Evolutionary conservation across 1,284 basidiomycete species (phyloP), one percentile per base, ranked within the genome.

Genomic region (Boletus smithii): DNA sequence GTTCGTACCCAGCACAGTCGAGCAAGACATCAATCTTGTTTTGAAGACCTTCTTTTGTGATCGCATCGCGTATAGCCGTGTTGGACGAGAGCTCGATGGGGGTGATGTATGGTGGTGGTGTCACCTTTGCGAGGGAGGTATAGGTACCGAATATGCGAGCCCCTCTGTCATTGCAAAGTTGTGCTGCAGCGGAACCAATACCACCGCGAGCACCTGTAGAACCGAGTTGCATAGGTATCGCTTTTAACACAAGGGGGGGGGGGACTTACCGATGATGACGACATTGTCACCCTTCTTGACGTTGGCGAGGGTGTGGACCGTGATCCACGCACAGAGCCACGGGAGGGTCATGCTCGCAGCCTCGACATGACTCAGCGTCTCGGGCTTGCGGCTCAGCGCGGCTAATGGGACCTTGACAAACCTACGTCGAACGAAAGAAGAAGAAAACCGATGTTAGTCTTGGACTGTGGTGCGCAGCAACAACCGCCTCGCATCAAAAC

Each of bases 311-410:
- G 55, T 67, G 11, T 69, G 49, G 11, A 66, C 63, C 2, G 66
- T 67, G 50, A 69, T 69, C 67, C 67, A 66, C 7, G 67, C 67
- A 43, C 64, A 66, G n/a, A 68, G 54, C 66, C 67, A 69, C 0
- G 59, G 56, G 7, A 66, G 65, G 0, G 64, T 64, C 54, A 66
- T 66, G 35, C 64, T 68, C n/a, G 60, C 64, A 7, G 66, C 67
- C 30, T 57, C 41, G 17, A 16, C 10, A n/a, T 66, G 67, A 22
- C 44, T 54, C 23, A 66, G 29, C 2, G 36, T 50, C 36, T 53
- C 23, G 4, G 67, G 64, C 32, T 69, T 66, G 37, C 54, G 66
- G 44, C 64, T 66, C 8, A 66, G 49, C 3, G 48, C 65, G 3
- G 45, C 39, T 26, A 68, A 16, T 0, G 67, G 66, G 8, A 69